Conservation (phyloP, 352 stramenopile genomes). For the Globisporangium mamillatum region DNA sequence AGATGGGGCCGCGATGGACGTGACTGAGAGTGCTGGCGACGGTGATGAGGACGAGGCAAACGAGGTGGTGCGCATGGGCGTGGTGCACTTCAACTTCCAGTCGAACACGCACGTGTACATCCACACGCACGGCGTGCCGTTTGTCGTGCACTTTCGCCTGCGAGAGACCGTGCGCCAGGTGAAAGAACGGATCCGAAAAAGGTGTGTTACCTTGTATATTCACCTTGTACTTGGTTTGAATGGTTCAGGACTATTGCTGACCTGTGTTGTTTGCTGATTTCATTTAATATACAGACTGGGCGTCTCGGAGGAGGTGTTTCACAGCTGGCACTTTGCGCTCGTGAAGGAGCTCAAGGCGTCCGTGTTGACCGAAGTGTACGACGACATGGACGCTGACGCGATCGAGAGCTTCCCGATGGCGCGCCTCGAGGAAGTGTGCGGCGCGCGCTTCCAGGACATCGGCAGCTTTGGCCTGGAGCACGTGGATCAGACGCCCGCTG, state of each 20-base stretch:
- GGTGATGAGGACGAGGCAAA: slow-evolving; percentile 18
- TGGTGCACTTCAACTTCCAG: slow-evolving; percentile 79
- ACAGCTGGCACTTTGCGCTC: slow-evolving; percentile 67
- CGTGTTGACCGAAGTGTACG: slow-evolving; percentile 43
- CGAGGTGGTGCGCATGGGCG: slow-evolving; percentile 49
- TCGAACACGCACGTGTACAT: slow-evolving; percentile 60
- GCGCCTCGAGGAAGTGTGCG: slow-evolving; percentile 60
- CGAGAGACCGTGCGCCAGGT: slow-evolving; percentile 62
- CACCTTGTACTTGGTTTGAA: neutral
- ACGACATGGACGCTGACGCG: slow-evolving; percentile 59
- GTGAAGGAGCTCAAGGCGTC: slow-evolving; percentile 79
- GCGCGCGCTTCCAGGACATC: slow-evolving; percentile 49
- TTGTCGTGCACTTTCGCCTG: slow-evolving; percentile 62
- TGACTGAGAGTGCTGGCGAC: neutral
- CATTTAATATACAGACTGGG: slow-evolving; percentile 39
- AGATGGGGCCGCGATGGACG: neutral
- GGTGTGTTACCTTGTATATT: slow-evolving; percentile 24
- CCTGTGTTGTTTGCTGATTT: neutral
- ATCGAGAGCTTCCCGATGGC: slow-evolving; percentile 56
- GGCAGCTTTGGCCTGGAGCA: slow-evolving; percentile 71
- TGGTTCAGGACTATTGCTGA: neutral
- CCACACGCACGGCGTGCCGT: slow-evolving; percentile 65
- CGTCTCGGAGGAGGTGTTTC: slow-evolving; percentile 63
- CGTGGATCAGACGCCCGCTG: slow-evolving; percentile 42
- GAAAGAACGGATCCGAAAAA: slow-evolving; percentile 66